phyloP scores from a whole-genome alignment of 208 protist species.

The Hexamita inflata region DNA sequence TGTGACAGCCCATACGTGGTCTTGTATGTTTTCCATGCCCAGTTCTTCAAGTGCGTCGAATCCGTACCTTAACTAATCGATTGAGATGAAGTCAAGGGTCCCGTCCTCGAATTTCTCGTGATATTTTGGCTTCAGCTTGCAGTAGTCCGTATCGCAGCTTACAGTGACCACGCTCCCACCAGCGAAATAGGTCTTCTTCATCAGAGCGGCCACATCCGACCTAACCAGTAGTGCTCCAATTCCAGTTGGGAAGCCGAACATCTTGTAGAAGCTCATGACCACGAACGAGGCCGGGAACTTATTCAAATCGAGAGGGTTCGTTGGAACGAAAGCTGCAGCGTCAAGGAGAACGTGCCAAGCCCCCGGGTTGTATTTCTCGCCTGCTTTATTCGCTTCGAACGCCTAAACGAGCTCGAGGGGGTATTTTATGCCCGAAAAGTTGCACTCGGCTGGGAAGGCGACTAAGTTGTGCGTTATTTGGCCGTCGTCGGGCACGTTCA shows the following conservation, averaged over 20 bases:
- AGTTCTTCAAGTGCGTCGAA: constrained; percentile 21
- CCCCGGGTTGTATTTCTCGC: neutral
- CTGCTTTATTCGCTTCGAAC: constrained; percentile 27
- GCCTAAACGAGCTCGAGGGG: constrained; percentile 40
- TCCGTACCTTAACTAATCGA: constrained; percentile 24
- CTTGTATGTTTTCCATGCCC: constrained; percentile 34
- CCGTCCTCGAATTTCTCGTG: constrained; percentile 39
- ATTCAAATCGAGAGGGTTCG: constrained; percentile 31
- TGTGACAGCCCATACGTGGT: constrained; percentile 22
- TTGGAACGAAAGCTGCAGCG: constrained; percentile 48
- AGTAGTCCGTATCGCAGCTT: constrained; percentile 33
- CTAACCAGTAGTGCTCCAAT: constrained; percentile 39
- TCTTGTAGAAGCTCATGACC: constrained; percentile 44
- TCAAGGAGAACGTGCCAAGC: constrained; percentile 58
- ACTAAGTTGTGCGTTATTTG: constrained; percentile 15
- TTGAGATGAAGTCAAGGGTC: constrained; percentile 30
- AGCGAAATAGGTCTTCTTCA: constrained; percentile 37
- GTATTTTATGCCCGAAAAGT: constrained; percentile 55
- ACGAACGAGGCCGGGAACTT: constrained; percentile 34
- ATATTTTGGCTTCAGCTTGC: constrained; percentile 15
- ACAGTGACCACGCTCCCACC: constrained; percentile 37
- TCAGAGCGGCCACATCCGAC: neutral
- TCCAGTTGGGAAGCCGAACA: constrained; percentile 42
- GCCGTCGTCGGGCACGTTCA: neutral
- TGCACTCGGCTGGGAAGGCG: constrained; percentile 44